Evolutionary conservation across 768 basidiomycete species (phyloP).

Genomic region (Panaeolus papilionaceus): DNA sequence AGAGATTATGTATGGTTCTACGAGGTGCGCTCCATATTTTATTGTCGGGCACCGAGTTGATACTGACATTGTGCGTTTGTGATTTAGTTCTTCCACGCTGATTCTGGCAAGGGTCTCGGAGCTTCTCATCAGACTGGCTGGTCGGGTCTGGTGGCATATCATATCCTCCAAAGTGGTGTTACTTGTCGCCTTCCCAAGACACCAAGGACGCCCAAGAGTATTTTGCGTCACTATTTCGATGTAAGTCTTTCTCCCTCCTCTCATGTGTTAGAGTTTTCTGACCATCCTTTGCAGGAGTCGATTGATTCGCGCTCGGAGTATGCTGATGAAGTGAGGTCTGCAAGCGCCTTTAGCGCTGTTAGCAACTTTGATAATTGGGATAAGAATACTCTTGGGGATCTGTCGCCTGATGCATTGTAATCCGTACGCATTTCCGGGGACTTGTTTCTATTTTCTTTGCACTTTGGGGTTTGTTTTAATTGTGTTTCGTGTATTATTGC

Average conservation of each 20-base stretch:
- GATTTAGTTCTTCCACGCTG: conserved; percentile 90
- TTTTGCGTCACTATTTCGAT: conserved; percentile 94
- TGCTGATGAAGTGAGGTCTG: conserved; percentile 76
- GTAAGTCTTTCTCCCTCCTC: conserved; percentile 48
- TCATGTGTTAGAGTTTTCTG: not conserved
- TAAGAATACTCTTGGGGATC: conserved; percentile 34
- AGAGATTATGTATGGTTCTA: conserved; percentile 97
- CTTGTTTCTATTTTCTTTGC: not conserved
- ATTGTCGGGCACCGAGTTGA: conserved; percentile 8
- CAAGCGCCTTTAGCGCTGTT: conserved; percentile 62
- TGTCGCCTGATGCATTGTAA: conserved; percentile 34
- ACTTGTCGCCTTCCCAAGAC: conserved; percentile 93
- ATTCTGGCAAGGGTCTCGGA: conserved; percentile 90
- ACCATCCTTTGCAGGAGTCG: conserved; percentile 58
- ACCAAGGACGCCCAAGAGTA: conserved; percentile 87
- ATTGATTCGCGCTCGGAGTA: conserved; percentile 76
- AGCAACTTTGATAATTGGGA: conserved; percentile 32
- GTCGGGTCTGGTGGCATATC: conserved; percentile 91
- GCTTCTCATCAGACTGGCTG: conserved; percentile 99
- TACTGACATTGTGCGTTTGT: conserved; percentile 7
- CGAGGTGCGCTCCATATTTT: conserved; percentile 59
- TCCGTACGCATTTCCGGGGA: not conserved
- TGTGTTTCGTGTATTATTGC: not conserved
- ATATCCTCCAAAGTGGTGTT: conserved; percentile 89
- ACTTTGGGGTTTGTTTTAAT: not conserved